Base-by-base conservation (phyloP, 306 rosid species). In the Astragalus membranaceus region DNA sequence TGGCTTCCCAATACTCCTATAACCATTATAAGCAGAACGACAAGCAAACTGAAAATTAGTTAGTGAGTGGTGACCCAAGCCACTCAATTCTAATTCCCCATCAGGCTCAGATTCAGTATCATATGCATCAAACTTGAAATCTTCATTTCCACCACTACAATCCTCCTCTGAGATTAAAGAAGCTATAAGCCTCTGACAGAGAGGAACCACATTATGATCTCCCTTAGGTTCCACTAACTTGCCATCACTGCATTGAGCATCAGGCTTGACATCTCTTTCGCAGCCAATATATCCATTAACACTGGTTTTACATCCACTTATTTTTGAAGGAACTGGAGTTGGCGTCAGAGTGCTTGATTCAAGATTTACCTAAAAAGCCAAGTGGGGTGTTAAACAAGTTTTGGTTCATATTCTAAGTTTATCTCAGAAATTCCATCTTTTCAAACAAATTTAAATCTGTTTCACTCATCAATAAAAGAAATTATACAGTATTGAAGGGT, bases 141-240 rank as follows among this genome's bases (percentile, higher is more conserved):
- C 89, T 63, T 85, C 97, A 83, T 48, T 85, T 75, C 81, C 91
- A 75, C 74, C 68, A 72, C 68, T 72, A 75, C 83, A 85, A 79
- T 85, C 91, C 86, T 88, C 97, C 82, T 91, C 97, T 39, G 95
- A 78, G 80, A 94, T 91, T 51, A 94, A 78, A 51, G 99, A 91
- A 10, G 97, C 96, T 67, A 94, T 75, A 79, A 94, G 87, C 74
- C 89, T 89, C 83, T 94, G 95, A 79, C 85, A 94, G 56, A 94
- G 89, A 53, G 99, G 91, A 59, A 86, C 83, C 49, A 79, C 74
- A 64, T 60, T 75, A 77, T 83, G 83, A 82, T 85, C 92, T 75
- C 85, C 85, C 72, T 79, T 78, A 55, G 84, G 80, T 13, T 73
- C 76, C 56, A 68, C 67, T 43, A 79, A 77, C 48, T 83, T 95